Percentiles rank a stretch among this genome's conserved stretches.
These are phyloP conservation scores for Venturia pyrina DNA, from an alignment of 2,329 filamentous ascomycete species.

Conservation along the genomic window DNA sequence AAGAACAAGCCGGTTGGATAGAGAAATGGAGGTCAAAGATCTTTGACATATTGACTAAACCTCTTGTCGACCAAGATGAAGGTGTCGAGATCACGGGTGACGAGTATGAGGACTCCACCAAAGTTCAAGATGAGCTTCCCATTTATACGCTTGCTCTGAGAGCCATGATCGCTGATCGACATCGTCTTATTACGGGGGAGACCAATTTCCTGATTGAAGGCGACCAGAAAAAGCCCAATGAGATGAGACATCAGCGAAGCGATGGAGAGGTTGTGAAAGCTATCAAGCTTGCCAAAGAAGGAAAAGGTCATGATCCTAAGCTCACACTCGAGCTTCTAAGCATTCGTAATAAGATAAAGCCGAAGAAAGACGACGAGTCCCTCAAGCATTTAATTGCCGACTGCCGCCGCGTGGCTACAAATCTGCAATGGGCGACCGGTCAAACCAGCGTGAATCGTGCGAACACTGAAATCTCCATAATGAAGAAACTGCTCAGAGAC, in stretches of 20 bases:
- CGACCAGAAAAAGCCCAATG: slow-evolving; percentile 45
- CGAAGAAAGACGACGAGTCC: slow-evolving; percentile 46
- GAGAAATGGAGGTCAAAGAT: slow-evolving; percentile 67
- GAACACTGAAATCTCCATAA: slow-evolving; percentile 53
- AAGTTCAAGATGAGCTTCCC: slow-evolving; percentile 79
- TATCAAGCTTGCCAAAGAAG: slow-evolving; percentile 48
- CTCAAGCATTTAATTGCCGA: slow-evolving; percentile 61
- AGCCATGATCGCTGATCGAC: slow-evolving; percentile 67
- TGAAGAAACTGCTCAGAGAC: slow-evolving; percentile 51
- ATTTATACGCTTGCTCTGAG: slow-evolving; percentile 74
- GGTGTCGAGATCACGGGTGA: slow-evolving; percentile 70
- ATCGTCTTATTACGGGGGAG: slow-evolving; percentile 65
- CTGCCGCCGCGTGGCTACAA: slow-evolving; percentile 52
- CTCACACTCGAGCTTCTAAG: slow-evolving; percentile 46
- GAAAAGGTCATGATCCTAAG: slow-evolving; percentile 62
- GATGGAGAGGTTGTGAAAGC: slow-evolving; percentile 30
- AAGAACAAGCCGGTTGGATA: slow-evolving; percentile 61
- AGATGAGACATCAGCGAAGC: neutral
- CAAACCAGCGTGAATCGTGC: slow-evolving; percentile 34
- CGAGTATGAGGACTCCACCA: slow-evolving; percentile 80
- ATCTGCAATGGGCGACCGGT: slow-evolving; percentile 47
- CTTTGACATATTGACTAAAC: slow-evolving; percentile 59
- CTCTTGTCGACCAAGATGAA: slow-evolving; percentile 72
- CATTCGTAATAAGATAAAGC: slow-evolving; percentile 39
- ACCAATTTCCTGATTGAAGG: slow-evolving; percentile 64